A percentile compares a stretch with the other conserved stretches of the same genome.
These are phyloP conservation scores for Trametes sp. DNA, from an alignment of 1,284 basidiomycete genomes.

Conservation along the genomic window DNA sequence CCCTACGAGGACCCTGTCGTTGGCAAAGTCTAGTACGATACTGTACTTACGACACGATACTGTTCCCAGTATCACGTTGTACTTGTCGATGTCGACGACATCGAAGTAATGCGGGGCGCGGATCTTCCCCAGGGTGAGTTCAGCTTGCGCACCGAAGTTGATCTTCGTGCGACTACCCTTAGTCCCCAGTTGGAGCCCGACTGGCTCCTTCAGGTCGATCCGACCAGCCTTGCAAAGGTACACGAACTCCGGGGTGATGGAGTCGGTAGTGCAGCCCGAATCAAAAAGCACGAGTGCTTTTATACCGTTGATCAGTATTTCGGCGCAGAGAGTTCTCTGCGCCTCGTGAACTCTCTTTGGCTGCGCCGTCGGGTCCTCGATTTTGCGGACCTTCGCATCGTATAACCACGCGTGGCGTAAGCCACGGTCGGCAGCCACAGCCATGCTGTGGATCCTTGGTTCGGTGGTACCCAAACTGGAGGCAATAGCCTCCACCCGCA, in stretches of 20 bases:
- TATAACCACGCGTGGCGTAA: slow-evolving; percentile 10
- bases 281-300: slow-evolving; percentile 11
- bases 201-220: no score
- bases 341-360: neutral
- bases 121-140: slow-evolving; percentile 11
- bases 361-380: slow-evolving; percentile 7
- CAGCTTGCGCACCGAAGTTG: slow-evolving; percentile 28
- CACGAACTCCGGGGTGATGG: no score
- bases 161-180: no score
- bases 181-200: no score
- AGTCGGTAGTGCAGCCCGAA: no score
- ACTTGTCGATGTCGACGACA: no score
- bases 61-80: slow-evolving; percentile 42
- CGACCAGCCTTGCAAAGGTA: no score
- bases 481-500: no score
- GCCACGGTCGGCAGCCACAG: neutral
- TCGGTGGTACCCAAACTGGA: no score
- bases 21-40: slow-evolving; percentile 39
- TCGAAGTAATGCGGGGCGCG: slow-evolving; percentile 34
- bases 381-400: slow-evolving; percentile 3
- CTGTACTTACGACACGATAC: slow-evolving; percentile 37
- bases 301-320: slow-evolving; percentile 16
- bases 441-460: no score
- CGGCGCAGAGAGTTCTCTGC: slow-evolving; percentile 12
- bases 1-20: slow-evolving; percentile 20